Evolutionary conservation across 371 early-diverging fungal genomes (phyloP), one percentile per base, ranked within the genome.

Genomic region (Syncephalastrum sp.): DNA sequence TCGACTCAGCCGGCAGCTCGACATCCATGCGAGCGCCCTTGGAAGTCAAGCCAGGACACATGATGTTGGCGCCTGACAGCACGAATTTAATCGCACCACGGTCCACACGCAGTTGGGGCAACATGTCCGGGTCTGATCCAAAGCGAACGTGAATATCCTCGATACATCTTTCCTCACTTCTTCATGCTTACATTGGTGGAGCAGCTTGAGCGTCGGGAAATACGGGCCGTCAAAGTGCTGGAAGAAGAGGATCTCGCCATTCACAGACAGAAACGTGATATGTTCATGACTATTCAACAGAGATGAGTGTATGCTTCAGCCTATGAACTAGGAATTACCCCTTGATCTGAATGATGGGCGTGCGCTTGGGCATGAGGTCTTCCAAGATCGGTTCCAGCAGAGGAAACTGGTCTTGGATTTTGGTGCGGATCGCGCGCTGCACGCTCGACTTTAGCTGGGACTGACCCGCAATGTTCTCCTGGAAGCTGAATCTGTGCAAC

Each of bases 41-140:
- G 15, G 93, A 94, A 21, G 98, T 97, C 68, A 97, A 77, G 38
- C 99, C 98, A 12, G 97, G 98, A 64, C 98, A 97, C 99, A 98
- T 98, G 64, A 98, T 95, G 67, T 96, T 91, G 50, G 98, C 98
- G 4, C 96, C 97, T 4, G 91, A 88, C 47, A 98, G 84, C 10
- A 98, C 90, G 73, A 95, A 96, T 81, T 97, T 98, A 68, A 98
- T 97, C 24, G 99, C 99, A 6, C 98, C 99, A 16, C 91, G 87
- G 69, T 98, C 99, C 21, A 97, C 96, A 66, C 95, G 96, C 51
- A 97, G 72, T 38, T 79, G 77, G 42, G 96, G 95, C 70, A 98
- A 76, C 56, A 96, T 92, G 70, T 86, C 88, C 0, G 99, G 99
- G 80, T 90, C 92, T 93, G 60, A 49, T 61, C n/a, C 15, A 44